phyloP scores from a whole-genome alignment of 2,329 filamentous ascomycete species.

The Xylaria sp. region DNA sequence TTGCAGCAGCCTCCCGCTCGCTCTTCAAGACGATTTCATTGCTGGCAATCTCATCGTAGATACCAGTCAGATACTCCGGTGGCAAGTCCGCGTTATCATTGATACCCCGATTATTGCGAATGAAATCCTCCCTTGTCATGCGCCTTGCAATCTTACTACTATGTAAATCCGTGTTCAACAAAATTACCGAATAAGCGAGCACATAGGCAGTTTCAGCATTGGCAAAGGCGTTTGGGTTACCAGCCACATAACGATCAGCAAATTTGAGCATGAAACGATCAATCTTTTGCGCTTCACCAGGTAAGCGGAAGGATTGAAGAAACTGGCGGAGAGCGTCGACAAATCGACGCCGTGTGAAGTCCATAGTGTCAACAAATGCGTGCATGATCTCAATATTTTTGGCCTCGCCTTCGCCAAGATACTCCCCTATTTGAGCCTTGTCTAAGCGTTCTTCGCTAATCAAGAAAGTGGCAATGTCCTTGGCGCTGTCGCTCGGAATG shows the following conservation, averaged over 20 bases:
- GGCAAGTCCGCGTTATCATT: conserved; percentile 96
- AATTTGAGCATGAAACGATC: conserved; percentile 99
- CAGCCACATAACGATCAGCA: conserved; percentile 92
- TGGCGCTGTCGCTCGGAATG: conserved; percentile 79
- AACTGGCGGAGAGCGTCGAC: conserved; percentile 93
- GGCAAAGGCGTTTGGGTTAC: conserved; percentile 96
- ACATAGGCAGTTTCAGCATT: conserved; percentile 99
- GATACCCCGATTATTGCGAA: conserved; percentile 98
- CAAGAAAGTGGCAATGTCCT: conserved; percentile 87
- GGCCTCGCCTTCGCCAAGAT: conserved; percentile 90
- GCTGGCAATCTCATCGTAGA: conserved; percentile 89
- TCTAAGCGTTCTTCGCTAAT: conserved; percentile 84
- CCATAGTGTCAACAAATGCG: conserved; percentile 94
- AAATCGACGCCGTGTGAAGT: conserved; percentile 90
- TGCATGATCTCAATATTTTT: conserved; percentile 98
- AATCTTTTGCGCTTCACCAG: conserved; percentile 97
- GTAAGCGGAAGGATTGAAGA: conserved; percentile 91
- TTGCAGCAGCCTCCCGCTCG: conserved; percentile 88
- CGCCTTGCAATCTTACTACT: conserved; percentile 83
- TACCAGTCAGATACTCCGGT: conserved; percentile 87
- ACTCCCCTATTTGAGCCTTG: conserved; percentile 94
- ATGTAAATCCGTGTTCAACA: conserved; percentile 96
- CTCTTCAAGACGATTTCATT: conserved; percentile 97
- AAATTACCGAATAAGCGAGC: conserved; percentile 92
- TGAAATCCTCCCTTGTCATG: conserved; percentile 97